phyloP scores from a whole-genome alignment of 2,329 filamentous ascomycete genomes.

The Cytospora paraplurivora region DNA sequence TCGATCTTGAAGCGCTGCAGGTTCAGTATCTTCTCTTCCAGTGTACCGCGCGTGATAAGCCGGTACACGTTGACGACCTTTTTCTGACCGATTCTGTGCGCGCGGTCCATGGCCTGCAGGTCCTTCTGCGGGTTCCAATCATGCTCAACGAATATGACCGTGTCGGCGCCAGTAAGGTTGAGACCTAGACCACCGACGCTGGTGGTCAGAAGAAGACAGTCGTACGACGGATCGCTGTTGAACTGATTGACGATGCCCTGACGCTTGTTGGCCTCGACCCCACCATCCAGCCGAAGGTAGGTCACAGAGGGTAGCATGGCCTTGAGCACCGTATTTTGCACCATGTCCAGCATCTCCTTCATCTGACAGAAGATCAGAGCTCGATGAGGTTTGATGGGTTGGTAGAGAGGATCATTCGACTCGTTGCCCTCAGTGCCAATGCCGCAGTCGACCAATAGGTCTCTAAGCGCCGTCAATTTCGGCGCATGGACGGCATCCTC shows the following conservation, averaged over 20 bases:
- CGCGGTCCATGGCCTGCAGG: constrained; percentile 97
- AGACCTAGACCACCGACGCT: constrained; percentile 92
- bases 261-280: constrained; percentile 87
- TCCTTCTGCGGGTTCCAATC: constrained; percentile 99
- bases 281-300: constrained; percentile 90
- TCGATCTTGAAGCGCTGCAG: constrained; percentile 99
- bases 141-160: constrained; percentile 98
- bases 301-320: constrained; percentile 91
- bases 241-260: constrained; percentile 99
- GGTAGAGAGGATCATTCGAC: constrained; percentile 60
- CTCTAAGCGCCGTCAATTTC: constrained; percentile 85
- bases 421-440: constrained; percentile 78
- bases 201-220: constrained; percentile 89
- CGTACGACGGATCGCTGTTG: constrained; percentile 96
- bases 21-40: constrained; percentile 98
- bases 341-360: constrained; percentile 99
- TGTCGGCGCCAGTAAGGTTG: constrained; percentile 95
- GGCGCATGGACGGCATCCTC: constrained; percentile 88
- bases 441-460: constrained; percentile 96
- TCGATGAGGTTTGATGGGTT: constrained; percentile 93
- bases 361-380: constrained; percentile 98
- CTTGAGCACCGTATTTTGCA: constrained; percentile 89
- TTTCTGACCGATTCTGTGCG: constrained; percentile 97
- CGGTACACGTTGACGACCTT: constrained; percentile 99
- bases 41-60: constrained; percentile 88